Evolutionary conservation across 1,139 yeast species (phyloP).

Genomic region (Zhuliangozyma parablackwelliae): DNA sequence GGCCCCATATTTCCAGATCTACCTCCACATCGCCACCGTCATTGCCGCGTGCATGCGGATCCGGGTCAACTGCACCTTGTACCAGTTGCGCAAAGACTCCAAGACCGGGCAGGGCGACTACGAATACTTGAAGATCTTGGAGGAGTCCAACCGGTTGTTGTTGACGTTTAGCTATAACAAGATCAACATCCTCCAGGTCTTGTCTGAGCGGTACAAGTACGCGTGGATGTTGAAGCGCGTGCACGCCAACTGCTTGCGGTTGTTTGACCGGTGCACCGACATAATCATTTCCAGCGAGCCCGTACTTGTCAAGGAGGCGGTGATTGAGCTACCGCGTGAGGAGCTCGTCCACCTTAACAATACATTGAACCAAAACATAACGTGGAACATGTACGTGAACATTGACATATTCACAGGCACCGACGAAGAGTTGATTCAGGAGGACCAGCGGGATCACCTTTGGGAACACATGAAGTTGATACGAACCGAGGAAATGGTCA

Average conservation of each 20-base stretch:
- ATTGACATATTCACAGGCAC: background rate
- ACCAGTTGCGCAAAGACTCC: background rate
- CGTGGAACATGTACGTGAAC: conserved; percentile 1
- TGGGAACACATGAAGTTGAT: conserved; percentile 6
- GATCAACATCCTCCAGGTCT: background rate
- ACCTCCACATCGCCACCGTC: conserved; percentile 9
- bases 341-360: conserved; percentile 2
- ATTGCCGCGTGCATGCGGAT: conserved; percentile 4
- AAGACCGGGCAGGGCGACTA: background rate
- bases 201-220: conserved; percentile 3
- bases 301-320: conserved; percentile 1
- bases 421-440: conserved; percentile 6
- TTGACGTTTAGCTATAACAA: conserved; percentile 1
- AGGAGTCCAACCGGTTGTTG: background rate
- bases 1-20: conserved; percentile 10
- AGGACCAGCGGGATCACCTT: conserved; percentile 6
- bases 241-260: conserved; percentile 4
- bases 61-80: conserved; percentile 5
- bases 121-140: background rate
- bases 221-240: conserved; percentile 4
- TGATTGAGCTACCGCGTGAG: background rate
- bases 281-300: background rate
- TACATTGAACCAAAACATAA: conserved; percentile 8
- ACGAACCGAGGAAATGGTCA: conserved; percentile 4
- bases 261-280: conserved; percentile 1